These are phyloP conservation scores for Ogataea haglerorum DNA, from an alignment of 805 yeast genomes.

Conservation along the genomic window DNA sequence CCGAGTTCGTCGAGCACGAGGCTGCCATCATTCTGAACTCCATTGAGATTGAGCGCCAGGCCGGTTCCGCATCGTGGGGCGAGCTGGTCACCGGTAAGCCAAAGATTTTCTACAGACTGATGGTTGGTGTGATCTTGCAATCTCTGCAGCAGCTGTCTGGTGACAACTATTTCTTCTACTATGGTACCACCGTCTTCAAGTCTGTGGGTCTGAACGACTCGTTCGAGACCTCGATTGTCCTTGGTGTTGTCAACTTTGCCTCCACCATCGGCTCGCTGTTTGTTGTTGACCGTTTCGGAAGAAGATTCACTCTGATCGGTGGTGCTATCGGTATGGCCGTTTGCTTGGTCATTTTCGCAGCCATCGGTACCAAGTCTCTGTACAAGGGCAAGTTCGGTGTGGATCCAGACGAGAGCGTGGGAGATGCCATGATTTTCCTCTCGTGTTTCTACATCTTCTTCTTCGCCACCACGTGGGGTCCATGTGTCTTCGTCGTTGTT, in stretches of 20 bases:
- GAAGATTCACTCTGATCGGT: slow-evolving; percentile 45
- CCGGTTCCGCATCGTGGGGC: slow-evolving; percentile 64
- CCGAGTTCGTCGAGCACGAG: slow-evolving; percentile 53
- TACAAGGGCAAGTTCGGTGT: slow-evolving; percentile 39
- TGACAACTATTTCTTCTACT: slow-evolving; percentile 63
- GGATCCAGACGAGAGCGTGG: slow-evolving; percentile 47
- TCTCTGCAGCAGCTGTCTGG: slow-evolving; percentile 62
- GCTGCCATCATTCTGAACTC: slow-evolving; percentile 54
- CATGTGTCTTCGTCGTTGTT: slow-evolving; percentile 61
- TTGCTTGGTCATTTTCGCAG: slow-evolving; percentile 58
- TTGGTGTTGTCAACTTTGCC: slow-evolving; percentile 55
- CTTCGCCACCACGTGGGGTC: slow-evolving; percentile 78
- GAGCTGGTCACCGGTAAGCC: slow-evolving; percentile 65
- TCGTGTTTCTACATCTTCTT: slow-evolving; percentile 62
- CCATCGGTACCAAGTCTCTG: slow-evolving; percentile 53
- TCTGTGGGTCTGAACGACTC: slow-evolving; percentile 57
- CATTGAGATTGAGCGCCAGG: slow-evolving; percentile 56
- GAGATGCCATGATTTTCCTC: slow-evolving; percentile 59
- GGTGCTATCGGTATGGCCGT: slow-evolving; percentile 54
- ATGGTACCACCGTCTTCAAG: slow-evolving; percentile 59
- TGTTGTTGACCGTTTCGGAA: slow-evolving; percentile 52
- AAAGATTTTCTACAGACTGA: slow-evolving; percentile 51
- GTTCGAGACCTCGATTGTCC: slow-evolving; percentile 54
- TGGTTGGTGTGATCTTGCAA: slow-evolving; percentile 59
- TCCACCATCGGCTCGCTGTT: slow-evolving; percentile 52